Base-by-base conservation (phyloP, 495 filamentous ascomycete genomes). In the Lepraria neglecta region DNA sequence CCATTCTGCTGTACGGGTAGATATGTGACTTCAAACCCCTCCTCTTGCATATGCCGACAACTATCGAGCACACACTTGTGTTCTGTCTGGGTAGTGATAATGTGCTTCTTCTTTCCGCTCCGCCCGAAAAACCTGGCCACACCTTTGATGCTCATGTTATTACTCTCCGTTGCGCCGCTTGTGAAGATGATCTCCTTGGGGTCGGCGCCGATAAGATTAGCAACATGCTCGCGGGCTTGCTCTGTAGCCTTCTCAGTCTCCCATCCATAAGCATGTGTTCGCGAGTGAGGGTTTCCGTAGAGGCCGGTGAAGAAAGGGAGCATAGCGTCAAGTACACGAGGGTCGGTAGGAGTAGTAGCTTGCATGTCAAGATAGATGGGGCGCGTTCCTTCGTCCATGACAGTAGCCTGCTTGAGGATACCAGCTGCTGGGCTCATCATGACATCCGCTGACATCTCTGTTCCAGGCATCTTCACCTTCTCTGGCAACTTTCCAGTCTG, bases 111-210 rank as follows among this genome's bases (percentile, higher is more conserved):
- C 83, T 95, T 96, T 58, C 90, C 91, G 1, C 85, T 87, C 55
- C 89, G 80, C 58, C 88, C 88, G 73, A 97, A 97, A 75, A 98
- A 98, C 30, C 92, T 78, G 11, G 94, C 92, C 28, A 98, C 94
- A 58, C 94, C 94, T 75, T 98, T 98, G 78, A 97, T 88, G 70
- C 89, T 95, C 94, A 98, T 98, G 69, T 98, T 98, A 77, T 98
- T 98, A 71, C 91, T 96, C 78, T 98, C 94, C 0, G 94, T 98
- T 21, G 94, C 94, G 59, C 94, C 94, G 65, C 91, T 96, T 7
- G 94, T 98, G 75, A 97, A 97, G 69, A 98, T 94, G 63, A 98
- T 97, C 68, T 98, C 94, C 74, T 97, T 98, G 7, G 94, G 79
- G 70, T 98, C 89, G 15, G 94, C 95, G 33, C 95, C 94, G 61